phyloP scores from a whole-genome alignment of 2,329 filamentous ascomycete species.

The Cordyceps fumosorosea region DNA sequence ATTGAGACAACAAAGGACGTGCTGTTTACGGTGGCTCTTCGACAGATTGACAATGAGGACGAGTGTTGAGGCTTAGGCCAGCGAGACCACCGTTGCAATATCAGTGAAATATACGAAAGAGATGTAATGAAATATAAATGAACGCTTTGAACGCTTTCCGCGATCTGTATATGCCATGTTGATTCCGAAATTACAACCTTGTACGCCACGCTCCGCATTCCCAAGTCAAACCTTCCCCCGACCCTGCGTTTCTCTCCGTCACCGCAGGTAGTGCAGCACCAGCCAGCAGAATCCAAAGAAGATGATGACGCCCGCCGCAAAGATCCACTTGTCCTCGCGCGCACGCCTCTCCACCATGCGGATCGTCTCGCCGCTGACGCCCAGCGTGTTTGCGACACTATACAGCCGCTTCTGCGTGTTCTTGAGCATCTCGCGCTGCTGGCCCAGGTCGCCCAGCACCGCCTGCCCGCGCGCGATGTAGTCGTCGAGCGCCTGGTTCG shows the following conservation, averaged over 20 bases:
- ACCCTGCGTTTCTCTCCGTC: neutral
- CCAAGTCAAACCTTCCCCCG: neutral
- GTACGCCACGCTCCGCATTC: conserved; percentile 15
- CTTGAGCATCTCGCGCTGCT: conserved; percentile 92
- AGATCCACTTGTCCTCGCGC: conserved; percentile 97
- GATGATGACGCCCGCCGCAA: conserved; percentile 75
- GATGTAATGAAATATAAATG: neutral
- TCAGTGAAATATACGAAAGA: conserved; percentile 8
- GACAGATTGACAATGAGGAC: conserved; percentile 29
- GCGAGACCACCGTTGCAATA: neutral
- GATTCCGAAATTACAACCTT: neutral
- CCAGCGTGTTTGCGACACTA: conserved; percentile 87
- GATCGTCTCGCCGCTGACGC: conserved; percentile 91
- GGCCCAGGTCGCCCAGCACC: conserved; percentile 78
- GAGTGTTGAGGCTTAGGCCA: conserved; percentile 12
- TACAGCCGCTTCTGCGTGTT: conserved; percentile 87
- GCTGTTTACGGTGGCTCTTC: conserved; percentile 67
- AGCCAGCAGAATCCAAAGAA: conserved; percentile 93
- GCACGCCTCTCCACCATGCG: conserved; percentile 91
- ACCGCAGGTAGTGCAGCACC: conserved; percentile 78
- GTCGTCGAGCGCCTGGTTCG: conserved; percentile 82
- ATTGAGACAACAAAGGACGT: conserved; percentile 59
- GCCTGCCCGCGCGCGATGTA: conserved; percentile 88
- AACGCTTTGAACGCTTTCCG: neutral
- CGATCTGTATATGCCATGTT: conserved; percentile 5